phyloP scores from a whole-genome alignment of 495 filamentous ascomycete genomes.

The Neurospora cerealis region DNA sequence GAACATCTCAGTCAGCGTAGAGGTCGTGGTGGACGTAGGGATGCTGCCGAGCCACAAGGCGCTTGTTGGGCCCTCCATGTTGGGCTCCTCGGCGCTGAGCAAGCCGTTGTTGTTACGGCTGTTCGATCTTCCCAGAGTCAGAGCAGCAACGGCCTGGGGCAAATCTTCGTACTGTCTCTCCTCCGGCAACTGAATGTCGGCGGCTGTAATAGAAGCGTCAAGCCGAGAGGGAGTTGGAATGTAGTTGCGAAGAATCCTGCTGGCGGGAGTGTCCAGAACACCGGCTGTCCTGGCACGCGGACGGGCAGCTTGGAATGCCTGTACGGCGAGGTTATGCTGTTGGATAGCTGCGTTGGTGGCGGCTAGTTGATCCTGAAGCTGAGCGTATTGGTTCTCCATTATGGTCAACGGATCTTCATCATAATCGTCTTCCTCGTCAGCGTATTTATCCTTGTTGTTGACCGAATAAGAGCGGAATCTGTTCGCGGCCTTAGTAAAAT shows the following conservation, averaged over 20 bases:
- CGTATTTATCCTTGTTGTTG: conserved; percentile 97
- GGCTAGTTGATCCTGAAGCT: conserved; percentile 47
- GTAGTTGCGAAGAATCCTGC: conserved; percentile 65
- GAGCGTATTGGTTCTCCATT: conserved; percentile 56
- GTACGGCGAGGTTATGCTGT: conserved; percentile 87
- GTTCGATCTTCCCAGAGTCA: conserved; percentile 60
- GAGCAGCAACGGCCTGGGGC: conserved; percentile 63
- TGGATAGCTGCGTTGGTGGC: conserved; percentile 86
- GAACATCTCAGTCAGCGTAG: conserved; percentile 88
- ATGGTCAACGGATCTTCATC: conserved; percentile 63
- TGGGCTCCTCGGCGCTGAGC: conserved; percentile 57
- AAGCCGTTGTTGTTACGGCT: conserved; percentile 49
- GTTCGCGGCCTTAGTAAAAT: conserved; percentile 68
- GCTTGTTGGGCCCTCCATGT: conserved; percentile 80
- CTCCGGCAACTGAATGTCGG: conserved; percentile 65
- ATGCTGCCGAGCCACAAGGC: conserved; percentile 97
- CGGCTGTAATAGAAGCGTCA: conserved; percentile 71
- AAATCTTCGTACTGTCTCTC: conserved; percentile 61
- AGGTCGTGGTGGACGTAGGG: conserved; percentile 91
- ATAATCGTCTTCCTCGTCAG: conserved; percentile 80
- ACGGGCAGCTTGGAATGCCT: conserved; percentile 80
- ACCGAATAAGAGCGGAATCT: conserved; percentile 95
- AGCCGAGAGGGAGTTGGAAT: conserved; percentile 73
- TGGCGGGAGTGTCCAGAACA: conserved; percentile 74
- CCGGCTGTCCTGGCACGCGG: conserved; percentile 79